phyloP scores from a whole-genome alignment of 2,329 filamentous ascomycete species.

The Botrytis sinoallii region DNA sequence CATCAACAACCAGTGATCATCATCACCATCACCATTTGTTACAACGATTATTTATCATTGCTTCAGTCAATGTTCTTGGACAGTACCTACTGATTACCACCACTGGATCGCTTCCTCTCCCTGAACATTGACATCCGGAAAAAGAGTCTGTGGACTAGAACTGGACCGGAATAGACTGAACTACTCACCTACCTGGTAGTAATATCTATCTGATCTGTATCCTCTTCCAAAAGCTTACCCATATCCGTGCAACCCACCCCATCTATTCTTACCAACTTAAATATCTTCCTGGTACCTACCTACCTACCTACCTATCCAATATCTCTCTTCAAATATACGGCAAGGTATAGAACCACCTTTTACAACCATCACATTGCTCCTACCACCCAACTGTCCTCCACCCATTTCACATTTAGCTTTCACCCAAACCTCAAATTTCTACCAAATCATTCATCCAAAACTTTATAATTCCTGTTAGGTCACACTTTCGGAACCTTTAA shows the following conservation, averaged over 20 bases:
- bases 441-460: not conserved
- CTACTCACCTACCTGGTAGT: not conserved
- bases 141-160: not conserved
- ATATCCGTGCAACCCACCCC: conserved; percentile 1
- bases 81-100: not conserved
- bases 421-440: not conserved
- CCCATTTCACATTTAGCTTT: not conserved
- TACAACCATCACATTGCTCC: not conserved
- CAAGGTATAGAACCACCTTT: not conserved
- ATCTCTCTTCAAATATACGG: not conserved
- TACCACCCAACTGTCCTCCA: not conserved
- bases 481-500: not conserved
- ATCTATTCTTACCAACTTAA: conserved; percentile 2
- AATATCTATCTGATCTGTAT: not conserved
- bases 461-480: not conserved
- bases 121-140: not conserved
- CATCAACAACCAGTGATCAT: not conserved
- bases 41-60: not conserved
- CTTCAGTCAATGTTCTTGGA: not conserved
- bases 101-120: not conserved
- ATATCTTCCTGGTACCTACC: not conserved
- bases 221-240: not conserved
- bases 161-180: not conserved
- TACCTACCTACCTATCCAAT: not conserved
- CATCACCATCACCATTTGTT: not conserved